These are phyloP conservation scores for Cruciata laevipes DNA, from an alignment of 257 asterid species.

Conservation along the genomic window DNA sequence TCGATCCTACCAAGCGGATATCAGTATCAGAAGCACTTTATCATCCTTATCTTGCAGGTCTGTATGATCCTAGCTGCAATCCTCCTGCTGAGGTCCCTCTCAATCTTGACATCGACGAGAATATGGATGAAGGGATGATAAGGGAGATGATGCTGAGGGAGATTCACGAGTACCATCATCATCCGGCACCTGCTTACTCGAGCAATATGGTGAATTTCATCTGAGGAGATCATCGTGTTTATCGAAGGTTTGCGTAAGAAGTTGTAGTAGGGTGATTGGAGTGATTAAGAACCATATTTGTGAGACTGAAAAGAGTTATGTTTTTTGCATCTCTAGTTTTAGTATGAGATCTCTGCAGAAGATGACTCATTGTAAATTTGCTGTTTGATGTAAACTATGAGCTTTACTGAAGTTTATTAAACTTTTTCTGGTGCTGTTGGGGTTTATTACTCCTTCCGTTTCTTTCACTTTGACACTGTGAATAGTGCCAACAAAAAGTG, in stretches of 20 bases:
- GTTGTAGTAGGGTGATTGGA: background rate
- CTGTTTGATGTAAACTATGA: background rate
- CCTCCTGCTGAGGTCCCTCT: conserved; percentile 31
- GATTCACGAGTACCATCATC: conserved; percentile 31
- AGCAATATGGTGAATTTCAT: conserved; percentile 4
- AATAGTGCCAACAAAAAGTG: too few species aligned
- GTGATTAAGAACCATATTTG: background rate
- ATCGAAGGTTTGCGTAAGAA: background rate
- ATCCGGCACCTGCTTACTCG: conserved; percentile 23
- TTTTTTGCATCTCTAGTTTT: conserved; percentile 4
- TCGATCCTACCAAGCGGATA: conserved; percentile 36
- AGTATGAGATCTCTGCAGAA: conserved; percentile 10
- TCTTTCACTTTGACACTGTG: too few species aligned
- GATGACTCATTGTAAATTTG: background rate
- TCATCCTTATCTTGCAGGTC: conserved; percentile 36
- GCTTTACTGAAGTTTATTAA: background rate
- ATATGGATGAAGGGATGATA: conserved; percentile 29
- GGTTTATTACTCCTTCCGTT: too few species aligned
- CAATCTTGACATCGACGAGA: conserved; percentile 32
- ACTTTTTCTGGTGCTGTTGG: background rate
- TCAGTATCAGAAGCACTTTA: conserved; percentile 36
- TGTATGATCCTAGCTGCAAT: conserved; percentile 28
- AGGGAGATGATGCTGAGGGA: conserved; percentile 41
- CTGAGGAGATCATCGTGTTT: background rate
- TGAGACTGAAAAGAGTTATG: background rate